Evolutionary conservation across 345 rosid genomes (phyloP), one percentile per base, ranked within the genome.

Genomic region (Linum usitatissimum): DNA sequence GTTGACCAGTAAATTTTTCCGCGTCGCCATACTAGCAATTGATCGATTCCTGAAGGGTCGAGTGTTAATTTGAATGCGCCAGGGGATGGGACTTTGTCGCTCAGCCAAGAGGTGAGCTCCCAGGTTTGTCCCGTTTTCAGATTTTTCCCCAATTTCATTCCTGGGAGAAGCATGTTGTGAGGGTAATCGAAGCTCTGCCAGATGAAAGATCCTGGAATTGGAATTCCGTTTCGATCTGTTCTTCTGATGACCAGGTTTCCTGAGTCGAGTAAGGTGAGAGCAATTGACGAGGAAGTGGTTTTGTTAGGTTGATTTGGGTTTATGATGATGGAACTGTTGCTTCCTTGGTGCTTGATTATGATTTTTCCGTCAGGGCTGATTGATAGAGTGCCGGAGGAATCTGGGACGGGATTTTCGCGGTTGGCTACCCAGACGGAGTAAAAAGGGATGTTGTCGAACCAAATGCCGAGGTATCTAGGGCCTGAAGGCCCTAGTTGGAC

Each of bases 161-260:
- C 88, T 9, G 90, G 90, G 55, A 84, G 74, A 12, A 84, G 64
- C 1, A 69, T 66, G 53, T 74, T 81, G 9, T 77, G 75, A 6
- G 88, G 88, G 68, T 80, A 70, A 68, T 86, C 94, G 64, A 82
- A 84, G 65, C 88, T 82, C 63, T 86, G 83, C 86, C 86, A 84
- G 55, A 82, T 57, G 72, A 82, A 67, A 36, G 70, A 66, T 9
- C 83, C 84, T 23, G 28, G 28, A 40, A 40, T 6, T 5, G 65
- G 2, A 20, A 55, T 62, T 59, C 83, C 78, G 39, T 48, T 68
- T 0, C 70, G 38, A 13, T 66, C 53, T 0, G 57, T 59, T 61
- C 71, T 68, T 66, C 73, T 71, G 61, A 82, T n/a, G 13, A 79
- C 80, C 7, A 82, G 70, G 74, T 79, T 84, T 30, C 86, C 90